These are phyloP conservation scores for Stephania yunnanensis DNA, from an alignment of 164 flowering plant species.

Conservation along the genomic window DNA sequence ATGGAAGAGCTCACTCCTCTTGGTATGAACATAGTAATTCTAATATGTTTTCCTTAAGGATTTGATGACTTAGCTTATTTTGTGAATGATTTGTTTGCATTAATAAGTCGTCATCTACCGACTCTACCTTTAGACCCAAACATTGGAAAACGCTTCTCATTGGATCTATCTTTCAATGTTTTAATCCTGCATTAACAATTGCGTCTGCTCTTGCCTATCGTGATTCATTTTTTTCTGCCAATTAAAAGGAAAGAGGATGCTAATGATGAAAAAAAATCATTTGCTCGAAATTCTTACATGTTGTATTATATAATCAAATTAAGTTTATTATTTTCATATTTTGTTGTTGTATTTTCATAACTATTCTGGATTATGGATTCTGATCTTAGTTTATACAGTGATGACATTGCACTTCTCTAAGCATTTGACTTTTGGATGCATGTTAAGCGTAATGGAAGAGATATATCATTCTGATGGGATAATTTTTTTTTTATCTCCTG, in stretches of 20 bases:
- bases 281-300: constrained; percentile 99
- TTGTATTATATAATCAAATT: constrained; percentile 14
- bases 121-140: constrained; percentile 90
- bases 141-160: constrained; percentile 96
- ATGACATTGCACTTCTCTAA: constrained; percentile 92
- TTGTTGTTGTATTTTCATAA: not conserved
- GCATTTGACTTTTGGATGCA: constrained; percentile 90
- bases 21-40: constrained; percentile 32
- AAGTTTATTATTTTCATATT: constrained; percentile 4
- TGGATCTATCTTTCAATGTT: constrained; percentile 90
- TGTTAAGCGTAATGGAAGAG: constrained; percentile 68
- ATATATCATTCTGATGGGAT: constrained; percentile 79
- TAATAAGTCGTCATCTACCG: constrained; percentile 82
- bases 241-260: constrained; percentile 87
- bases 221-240: constrained; percentile 88
- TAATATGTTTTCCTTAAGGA: not conserved
- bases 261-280: constrained; percentile 81
- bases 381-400: constrained; percentile 43
- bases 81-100: constrained; percentile 9
- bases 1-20: constrained; percentile 92
- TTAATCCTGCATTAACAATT: constrained; percentile 87
- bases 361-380: not conserved
- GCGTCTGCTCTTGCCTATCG: constrained; percentile 94
- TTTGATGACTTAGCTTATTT: not conserved
- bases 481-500: constrained; percentile 72